phyloP scores from a whole-genome alignment of 768 basidiomycete species.

The Leccinum aurantiacum region DNA sequence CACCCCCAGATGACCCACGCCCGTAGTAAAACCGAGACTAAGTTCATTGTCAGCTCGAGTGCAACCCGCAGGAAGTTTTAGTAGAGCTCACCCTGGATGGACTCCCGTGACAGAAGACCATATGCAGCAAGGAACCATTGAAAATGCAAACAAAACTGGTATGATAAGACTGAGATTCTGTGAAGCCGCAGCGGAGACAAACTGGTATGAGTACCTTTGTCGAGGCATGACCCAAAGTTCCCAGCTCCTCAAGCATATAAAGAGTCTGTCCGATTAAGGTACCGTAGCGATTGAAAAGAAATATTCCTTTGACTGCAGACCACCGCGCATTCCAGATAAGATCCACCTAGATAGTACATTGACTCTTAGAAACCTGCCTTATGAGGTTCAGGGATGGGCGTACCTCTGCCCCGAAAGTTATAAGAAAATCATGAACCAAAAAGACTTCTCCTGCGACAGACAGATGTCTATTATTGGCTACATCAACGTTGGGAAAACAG shows the following conservation, averaged over 20 bases:
- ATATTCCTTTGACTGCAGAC: slow-evolving; percentile 11
- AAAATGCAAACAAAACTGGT: slow-evolving; percentile 16
- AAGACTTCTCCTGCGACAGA: slow-evolving; percentile 5
- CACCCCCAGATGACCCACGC: slow-evolving; percentile 22
- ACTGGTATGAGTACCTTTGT: slow-evolving; percentile 1
- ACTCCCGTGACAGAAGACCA: background rate
- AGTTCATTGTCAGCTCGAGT: background rate
- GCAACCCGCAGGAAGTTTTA: background rate
- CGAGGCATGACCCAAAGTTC: slow-evolving; percentile 12
- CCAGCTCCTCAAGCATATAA: slow-evolving; percentile 16
- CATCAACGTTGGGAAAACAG: background rate
- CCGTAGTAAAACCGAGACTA: slow-evolving; percentile 20
- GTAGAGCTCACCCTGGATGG: background rate
- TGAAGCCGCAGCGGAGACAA: background rate
- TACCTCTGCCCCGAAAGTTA: slow-evolving; percentile 19
- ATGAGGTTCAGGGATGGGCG: background rate
- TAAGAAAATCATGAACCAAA: slow-evolving; percentile 5
- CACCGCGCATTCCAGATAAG: slow-evolving; percentile 14
- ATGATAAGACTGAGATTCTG: background rate
- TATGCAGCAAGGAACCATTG: background rate
- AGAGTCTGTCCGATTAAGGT: slow-evolving; percentile 10
- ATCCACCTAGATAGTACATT: background rate
- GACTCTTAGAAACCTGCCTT: background rate
- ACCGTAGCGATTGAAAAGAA: slow-evolving; percentile 23
- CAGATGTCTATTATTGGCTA: background rate